Percentiles rank a stretch among this genome's conserved stretches.
phyloP scores from a whole-genome alignment of 768 basidiomycete species.

The Hericium rajendrae region DNA sequence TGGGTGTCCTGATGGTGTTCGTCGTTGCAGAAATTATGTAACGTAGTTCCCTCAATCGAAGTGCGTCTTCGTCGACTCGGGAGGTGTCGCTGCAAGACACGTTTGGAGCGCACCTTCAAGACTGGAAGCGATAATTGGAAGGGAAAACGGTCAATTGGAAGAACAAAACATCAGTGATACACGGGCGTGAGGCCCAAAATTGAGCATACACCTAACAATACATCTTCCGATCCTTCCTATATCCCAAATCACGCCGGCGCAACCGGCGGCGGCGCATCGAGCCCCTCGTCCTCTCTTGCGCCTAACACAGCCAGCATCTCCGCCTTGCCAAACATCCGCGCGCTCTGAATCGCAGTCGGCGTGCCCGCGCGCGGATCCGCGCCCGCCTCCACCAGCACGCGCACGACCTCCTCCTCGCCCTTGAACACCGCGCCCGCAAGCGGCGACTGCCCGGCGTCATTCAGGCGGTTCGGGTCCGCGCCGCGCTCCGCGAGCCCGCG shows the following conservation, averaged over 20 bases:
- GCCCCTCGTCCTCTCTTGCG: slow-evolving; percentile 42
- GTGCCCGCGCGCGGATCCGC: slow-evolving; percentile 59
- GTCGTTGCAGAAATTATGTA: too few species aligned
- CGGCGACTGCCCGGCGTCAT: slow-evolving; percentile 65
- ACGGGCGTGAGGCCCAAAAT: too few species aligned
- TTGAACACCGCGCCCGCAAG: slow-evolving; percentile 77
- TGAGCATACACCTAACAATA: too few species aligned
- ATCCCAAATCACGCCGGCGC: background rate
- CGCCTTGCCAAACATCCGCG: slow-evolving; percentile 54
- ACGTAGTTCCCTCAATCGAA: too few species aligned
- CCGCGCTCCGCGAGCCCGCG: slow-evolving; percentile 43
- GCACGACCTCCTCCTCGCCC: slow-evolving; percentile 51
- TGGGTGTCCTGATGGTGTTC: too few species aligned
- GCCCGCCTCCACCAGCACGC: slow-evolving; percentile 34
- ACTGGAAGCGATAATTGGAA: too few species aligned
- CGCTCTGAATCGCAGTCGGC: slow-evolving; percentile 61
- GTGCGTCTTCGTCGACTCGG: too few species aligned
- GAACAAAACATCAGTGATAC: background rate
- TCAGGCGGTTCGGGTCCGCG: slow-evolving; percentile 59
- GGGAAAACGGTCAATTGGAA: too few species aligned
- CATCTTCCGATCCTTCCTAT: background rate
- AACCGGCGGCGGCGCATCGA: slow-evolving; percentile 22
- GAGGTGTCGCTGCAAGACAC: too few species aligned
- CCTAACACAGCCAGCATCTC: slow-evolving; percentile 50
- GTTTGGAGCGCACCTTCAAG: too few species aligned